A percentile compares a stretch with the other conserved stretches of the same genome.
phyloP scores from a whole-genome alignment of 1,139 yeast genomes.

The Saccharomyces uvarum region DNA sequence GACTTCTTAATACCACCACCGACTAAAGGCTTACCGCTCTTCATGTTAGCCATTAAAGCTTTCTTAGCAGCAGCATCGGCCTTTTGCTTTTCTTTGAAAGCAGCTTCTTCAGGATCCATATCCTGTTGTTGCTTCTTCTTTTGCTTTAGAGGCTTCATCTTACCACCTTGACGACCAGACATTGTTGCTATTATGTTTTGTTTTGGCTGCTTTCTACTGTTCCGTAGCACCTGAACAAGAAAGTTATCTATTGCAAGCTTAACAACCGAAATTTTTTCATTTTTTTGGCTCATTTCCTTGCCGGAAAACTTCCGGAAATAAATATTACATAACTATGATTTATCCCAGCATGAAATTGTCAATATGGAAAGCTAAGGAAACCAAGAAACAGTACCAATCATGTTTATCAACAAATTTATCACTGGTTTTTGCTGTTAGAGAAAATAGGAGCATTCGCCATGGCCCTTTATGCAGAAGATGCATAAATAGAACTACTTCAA shows the following conservation, averaged over 20 bases:
- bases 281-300: not conserved
- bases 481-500: too few relatives aligned
- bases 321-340: not conserved
- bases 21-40: conserved; percentile 82
- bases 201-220: not conserved
- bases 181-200: conserved; percentile 26
- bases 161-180: conserved; percentile 75
- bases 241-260: not conserved
- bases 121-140: conserved; percentile 67
- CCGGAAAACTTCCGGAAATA: not conserved
- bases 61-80: conserved; percentile 92
- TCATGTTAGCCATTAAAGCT: conserved; percentile 80
- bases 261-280: not conserved
- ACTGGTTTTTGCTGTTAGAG: too few relatives aligned
- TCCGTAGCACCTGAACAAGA: not conserved
- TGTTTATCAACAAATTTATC: too few relatives aligned
- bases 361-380: not conserved
- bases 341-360: not conserved
- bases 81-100: conserved; percentile 88
- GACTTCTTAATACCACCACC: conserved; percentile 96
- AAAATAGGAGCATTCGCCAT: too few relatives aligned
- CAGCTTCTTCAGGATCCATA: conserved; percentile 77
- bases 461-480: too few relatives aligned
- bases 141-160: conserved; percentile 43
- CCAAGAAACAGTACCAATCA: too few relatives aligned